Evolutionary conservation across 2,329 filamentous ascomycete species (phyloP).

Genomic region (Bipolaris bicolor): DNA sequence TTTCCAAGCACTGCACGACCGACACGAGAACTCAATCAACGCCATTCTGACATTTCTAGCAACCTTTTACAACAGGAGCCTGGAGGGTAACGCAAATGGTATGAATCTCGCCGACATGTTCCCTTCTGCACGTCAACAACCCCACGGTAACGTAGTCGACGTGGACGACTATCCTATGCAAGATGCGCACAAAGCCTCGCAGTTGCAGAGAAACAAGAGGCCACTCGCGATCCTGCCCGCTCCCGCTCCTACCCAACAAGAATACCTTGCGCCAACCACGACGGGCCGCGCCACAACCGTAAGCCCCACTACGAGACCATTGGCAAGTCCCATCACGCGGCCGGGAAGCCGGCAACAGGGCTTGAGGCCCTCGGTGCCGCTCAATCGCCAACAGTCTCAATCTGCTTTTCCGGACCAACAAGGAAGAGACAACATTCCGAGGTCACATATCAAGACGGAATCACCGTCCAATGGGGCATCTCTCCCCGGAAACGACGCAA

Average conservation of each 20-base stretch:
- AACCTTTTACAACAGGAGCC: slow-evolving; percentile 91
- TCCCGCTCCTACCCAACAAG: slow-evolving; percentile 27
- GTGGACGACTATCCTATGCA: slow-evolving; percentile 61
- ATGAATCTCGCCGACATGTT: slow-evolving; percentile 87
- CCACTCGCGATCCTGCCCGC: slow-evolving; percentile 49
- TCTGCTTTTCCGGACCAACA: slow-evolving; percentile 15
- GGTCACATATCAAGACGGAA: slow-evolving; percentile 49
- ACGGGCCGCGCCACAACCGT: slow-evolving; percentile 42
- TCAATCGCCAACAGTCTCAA: slow-evolving; percentile 24
- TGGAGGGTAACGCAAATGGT: slow-evolving; percentile 78
- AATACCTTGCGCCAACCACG: slow-evolving; percentile 25
- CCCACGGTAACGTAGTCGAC: slow-evolving; percentile 67
- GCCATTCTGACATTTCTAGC: slow-evolving; percentile 97
- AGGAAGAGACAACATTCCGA: slow-evolving; percentile 17
- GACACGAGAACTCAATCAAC: slow-evolving; percentile 98
- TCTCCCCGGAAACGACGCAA: slow-evolving; percentile 53
- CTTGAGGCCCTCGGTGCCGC: slow-evolving; percentile 31
- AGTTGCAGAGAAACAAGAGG: slow-evolving; percentile 46
- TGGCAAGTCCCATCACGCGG: slow-evolving; percentile 33
- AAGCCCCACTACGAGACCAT: slow-evolving; percentile 37
- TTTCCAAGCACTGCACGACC: slow-evolving; percentile 89
- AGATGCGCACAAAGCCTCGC: slow-evolving; percentile 39
- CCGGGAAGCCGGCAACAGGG: slow-evolving; percentile 28
- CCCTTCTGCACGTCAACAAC: slow-evolving; percentile 65
- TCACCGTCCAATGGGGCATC: slow-evolving; percentile 45